Conservation (phyloP, 108 stramenopile genomes). For the Stephanodiscus triporus region DNA sequence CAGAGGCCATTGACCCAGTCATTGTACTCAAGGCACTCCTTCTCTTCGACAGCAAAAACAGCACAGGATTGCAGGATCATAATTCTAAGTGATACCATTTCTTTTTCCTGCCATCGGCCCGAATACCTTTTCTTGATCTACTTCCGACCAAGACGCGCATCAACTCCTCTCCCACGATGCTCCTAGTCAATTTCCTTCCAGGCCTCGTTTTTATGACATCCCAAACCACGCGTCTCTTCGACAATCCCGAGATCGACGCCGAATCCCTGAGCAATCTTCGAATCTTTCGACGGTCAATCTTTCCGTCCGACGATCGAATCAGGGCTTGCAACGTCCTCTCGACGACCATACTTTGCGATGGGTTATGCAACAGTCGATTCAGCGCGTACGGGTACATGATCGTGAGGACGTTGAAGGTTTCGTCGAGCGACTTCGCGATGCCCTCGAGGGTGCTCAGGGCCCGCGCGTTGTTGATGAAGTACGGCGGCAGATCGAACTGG, state of each 20-base stretch:
- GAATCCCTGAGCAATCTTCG: slow-evolving; percentile 56
- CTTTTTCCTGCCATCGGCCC: slow-evolving; percentile 4
- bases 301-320: slow-evolving; percentile 51
- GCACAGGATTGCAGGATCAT: not conserved
- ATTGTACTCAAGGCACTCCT: too few species aligned
- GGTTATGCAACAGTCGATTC: slow-evolving; percentile 60
- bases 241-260: slow-evolving; percentile 58
- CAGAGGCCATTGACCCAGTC: too few species aligned
- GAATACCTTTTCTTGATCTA: not conserved
- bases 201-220: slow-evolving; percentile 59
- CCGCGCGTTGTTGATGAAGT: slow-evolving; percentile 79
- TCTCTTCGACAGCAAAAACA: too few species aligned
- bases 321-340: slow-evolving; percentile 58
- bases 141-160: not conserved
- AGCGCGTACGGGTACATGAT: slow-evolving; percentile 74
- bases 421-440: slow-evolving; percentile 72
- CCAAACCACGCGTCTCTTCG: slow-evolving; percentile 52
- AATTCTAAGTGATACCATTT: slow-evolving; percentile 40
- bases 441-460: slow-evolving; percentile 74
- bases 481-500: slow-evolving; percentile 76
- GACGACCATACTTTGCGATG: slow-evolving; percentile 60
- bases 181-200: slow-evolving; percentile 49
- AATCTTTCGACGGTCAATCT: slow-evolving; percentile 52
- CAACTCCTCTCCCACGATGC: slow-evolving; percentile 43
- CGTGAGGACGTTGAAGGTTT: slow-evolving; percentile 69